These are phyloP conservation scores for Quillaja saponaria DNA, from an alignment of 306 rosid genomes.

Conservation along the genomic window DNA sequence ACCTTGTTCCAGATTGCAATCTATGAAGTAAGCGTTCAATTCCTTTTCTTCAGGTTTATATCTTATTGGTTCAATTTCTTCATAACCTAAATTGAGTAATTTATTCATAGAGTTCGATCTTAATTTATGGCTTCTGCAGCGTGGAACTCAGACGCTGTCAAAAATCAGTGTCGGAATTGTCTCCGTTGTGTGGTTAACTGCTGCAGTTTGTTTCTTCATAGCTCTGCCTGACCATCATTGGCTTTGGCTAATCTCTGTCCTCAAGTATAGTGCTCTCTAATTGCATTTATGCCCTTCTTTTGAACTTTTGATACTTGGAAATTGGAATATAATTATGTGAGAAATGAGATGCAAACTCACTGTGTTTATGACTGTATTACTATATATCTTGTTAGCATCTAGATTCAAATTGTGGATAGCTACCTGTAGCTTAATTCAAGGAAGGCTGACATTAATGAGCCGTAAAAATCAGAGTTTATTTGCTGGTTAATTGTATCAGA, in stretches of 20 bases:
- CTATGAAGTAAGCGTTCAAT: slow-evolving; percentile 58
- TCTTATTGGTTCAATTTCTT: slow-evolving; percentile 5
- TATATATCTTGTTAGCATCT: too few species aligned
- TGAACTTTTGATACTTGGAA: not conserved
- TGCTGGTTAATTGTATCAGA: too few species aligned
- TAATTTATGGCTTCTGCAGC: slow-evolving; percentile 43
- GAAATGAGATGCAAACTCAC: not conserved
- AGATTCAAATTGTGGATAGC: not conserved
- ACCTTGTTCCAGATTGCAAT: slow-evolving; percentile 69
- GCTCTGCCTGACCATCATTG: slow-evolving; percentile 72
- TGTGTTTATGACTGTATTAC: too few species aligned
- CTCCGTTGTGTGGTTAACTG: slow-evolving; percentile 60
- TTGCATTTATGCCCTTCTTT: not conserved
- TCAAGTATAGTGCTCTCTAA: slow-evolving; percentile 50
- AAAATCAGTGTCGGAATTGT: slow-evolving; percentile 54
- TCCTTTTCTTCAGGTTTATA: not conserved
- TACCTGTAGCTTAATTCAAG: too few species aligned
- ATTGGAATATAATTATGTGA: not conserved
- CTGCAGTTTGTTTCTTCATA: slow-evolving; percentile 69
- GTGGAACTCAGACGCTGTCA: slow-evolving; percentile 77
- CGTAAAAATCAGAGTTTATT: too few species aligned
- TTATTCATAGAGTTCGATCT: slow-evolving; percentile 4
- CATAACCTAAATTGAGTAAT: slow-evolving; percentile 19
- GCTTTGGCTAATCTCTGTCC: slow-evolving; percentile 84
- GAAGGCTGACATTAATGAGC: too few species aligned